Evolutionary conservation across 257 asterid genomes (phyloP).

Genomic region (Plectranthus barbatus): DNA sequence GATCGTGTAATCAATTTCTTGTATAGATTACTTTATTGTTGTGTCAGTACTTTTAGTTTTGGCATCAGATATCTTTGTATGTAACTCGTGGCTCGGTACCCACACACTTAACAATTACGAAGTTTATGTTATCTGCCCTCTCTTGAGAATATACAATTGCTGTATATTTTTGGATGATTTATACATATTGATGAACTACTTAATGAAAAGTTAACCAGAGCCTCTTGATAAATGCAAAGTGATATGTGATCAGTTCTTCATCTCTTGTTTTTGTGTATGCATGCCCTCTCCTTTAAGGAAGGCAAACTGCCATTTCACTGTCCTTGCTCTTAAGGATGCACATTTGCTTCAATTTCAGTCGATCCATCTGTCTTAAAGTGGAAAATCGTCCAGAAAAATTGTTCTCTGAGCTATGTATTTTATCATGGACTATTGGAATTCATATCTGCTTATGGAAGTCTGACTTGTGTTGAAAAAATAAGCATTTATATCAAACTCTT

Average conservation of each 20-base stretch:
- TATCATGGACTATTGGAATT: neutral
- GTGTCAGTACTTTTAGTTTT: neutral
- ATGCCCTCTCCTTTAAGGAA: neutral
- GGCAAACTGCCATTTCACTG: neutral
- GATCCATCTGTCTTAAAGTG: conserved; percentile 2
- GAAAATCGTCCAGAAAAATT: neutral
- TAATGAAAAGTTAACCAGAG: neutral
- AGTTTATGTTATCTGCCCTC: neutral
- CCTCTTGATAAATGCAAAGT: neutral
- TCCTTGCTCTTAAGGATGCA: neutral
- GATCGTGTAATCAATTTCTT: neutral
- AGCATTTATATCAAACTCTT: neutral
- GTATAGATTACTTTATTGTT: neutral
- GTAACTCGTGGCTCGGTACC: neutral
- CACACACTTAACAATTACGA: neutral
- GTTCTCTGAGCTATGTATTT: neutral
- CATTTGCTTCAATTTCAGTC: neutral
- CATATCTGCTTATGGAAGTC: neutral
- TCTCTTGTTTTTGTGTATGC: neutral
- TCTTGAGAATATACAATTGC: neutral
- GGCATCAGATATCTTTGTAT: neutral
- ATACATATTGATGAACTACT: neutral
- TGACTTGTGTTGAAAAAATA: neutral
- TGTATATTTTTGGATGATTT: neutral
- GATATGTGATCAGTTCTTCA: neutral